phyloP scores from a whole-genome alignment of 1,284 basidiomycete genomes.

The Apiotrichum porosum region DNA sequence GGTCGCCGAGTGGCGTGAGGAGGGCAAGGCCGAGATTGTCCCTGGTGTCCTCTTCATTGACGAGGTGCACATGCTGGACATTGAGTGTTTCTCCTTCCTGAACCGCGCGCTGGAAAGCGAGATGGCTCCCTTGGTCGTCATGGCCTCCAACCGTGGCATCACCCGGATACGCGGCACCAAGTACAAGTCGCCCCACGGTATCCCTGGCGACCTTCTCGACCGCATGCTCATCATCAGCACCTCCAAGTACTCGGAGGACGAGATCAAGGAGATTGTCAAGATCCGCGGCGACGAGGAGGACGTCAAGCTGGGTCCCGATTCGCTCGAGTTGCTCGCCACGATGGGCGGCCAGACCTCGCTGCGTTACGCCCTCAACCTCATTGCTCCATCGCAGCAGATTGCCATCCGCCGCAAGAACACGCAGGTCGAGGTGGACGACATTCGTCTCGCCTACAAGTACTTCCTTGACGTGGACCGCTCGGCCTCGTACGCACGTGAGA shows the following conservation, averaged over 20 bases:
- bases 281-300: slow-evolving; percentile 96
- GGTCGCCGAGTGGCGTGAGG: slow-evolving; percentile 96
- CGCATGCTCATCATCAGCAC: slow-evolving; percentile 94
- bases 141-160: slow-evolving; percentile 96
- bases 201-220: slow-evolving; percentile 91
- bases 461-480: slow-evolving; percentile 96
- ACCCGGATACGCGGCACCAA: slow-evolving; percentile 92
- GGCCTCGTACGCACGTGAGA: slow-evolving; percentile 80
- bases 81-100: slow-evolving; percentile 98
- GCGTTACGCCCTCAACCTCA: slow-evolving; percentile 85
- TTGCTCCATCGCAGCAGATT: slow-evolving; percentile 80
- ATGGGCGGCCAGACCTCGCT: slow-evolving; percentile 84
- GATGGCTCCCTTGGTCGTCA: slow-evolving; percentile 90
- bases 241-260: slow-evolving; percentile 75
- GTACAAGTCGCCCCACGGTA: slow-evolving; percentile 87
- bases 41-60: slow-evolving; percentile 92
- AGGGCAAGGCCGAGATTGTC: slow-evolving; percentile 96
- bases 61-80: slow-evolving; percentile 99
- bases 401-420: slow-evolving; percentile 74
- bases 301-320: slow-evolving; percentile 72
- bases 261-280: slow-evolving; percentile 85
- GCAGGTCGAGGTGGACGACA: slow-evolving; percentile 73
- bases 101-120: slow-evolving; percentile 94
- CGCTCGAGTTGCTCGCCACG: slow-evolving; percentile 69
- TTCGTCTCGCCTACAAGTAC: slow-evolving; percentile 76